Evolutionary conservation across 768 basidiomycete species (phyloP).

Genomic region (Paxillus rubicundulus): DNA sequence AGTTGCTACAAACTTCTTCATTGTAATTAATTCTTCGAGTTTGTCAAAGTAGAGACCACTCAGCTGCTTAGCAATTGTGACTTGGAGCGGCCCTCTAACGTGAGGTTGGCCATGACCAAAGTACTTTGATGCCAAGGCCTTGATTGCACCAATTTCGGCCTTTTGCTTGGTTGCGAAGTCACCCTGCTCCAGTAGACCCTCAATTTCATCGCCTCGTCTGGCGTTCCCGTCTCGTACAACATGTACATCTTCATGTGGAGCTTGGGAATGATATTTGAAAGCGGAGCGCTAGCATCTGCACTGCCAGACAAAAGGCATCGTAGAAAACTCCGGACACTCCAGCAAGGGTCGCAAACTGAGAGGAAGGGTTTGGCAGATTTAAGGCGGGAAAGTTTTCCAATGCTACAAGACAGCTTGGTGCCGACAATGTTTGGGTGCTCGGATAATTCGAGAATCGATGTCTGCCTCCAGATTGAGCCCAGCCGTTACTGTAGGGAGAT

Average conservation of each 20-base stretch:
- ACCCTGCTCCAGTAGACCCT: conserved; percentile 59
- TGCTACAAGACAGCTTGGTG: conserved; percentile 79
- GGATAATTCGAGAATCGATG: conserved; percentile 61
- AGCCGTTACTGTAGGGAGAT: conserved; percentile 79
- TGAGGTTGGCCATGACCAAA: conserved; percentile 59
- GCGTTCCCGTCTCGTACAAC: conserved; percentile 50
- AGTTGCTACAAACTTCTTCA: conserved; percentile 39
- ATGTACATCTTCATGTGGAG: conserved; percentile 49
- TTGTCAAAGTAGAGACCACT: conserved; percentile 38
- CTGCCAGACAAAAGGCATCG: conserved; percentile 61
- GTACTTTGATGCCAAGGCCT: conserved; percentile 56
- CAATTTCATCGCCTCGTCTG: conserved; percentile 56
- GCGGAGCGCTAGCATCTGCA: conserved; percentile 64
- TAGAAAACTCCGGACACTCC: conserved; percentile 69
- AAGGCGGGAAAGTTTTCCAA: conserved; percentile 80
- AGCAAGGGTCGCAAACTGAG: conserved; percentile 67
- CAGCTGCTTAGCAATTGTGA: conserved; percentile 38
- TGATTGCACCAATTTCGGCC: conserved; percentile 68
- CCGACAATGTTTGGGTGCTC: conserved; percentile 85
- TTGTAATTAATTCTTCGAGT: conserved; percentile 43
- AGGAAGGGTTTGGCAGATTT: conserved; percentile 50
- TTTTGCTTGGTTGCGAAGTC: conserved; percentile 64
- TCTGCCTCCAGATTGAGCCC: conserved; percentile 86
- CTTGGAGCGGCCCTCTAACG: conserved; percentile 51
- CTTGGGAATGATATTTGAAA: conserved; percentile 61